Evolutionary conservation across 148 eudicot genomes (phyloP).

Genomic region (Camellia lanceoleosa): DNA sequence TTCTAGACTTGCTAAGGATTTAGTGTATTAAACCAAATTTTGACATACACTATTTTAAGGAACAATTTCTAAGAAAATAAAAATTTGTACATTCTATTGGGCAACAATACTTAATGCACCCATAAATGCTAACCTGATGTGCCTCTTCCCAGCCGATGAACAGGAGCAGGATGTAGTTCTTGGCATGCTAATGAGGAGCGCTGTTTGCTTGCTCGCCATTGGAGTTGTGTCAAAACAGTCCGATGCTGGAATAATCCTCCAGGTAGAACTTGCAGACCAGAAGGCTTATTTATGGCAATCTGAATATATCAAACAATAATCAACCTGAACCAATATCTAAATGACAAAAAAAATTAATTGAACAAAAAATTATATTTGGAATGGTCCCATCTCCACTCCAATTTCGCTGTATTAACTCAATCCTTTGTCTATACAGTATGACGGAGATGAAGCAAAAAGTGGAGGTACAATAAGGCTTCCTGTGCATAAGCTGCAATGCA

Average conservation of each 20-base stretch:
- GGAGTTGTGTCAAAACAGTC: slow-evolving; percentile 85
- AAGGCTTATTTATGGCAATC: slow-evolving; percentile 84
- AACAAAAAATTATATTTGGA: neutral
- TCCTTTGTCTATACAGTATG: neutral
- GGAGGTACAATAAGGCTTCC: neutral
- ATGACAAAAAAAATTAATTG: neutral
- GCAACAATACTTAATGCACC: neutral
- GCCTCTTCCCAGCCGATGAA: slow-evolving; percentile 96
- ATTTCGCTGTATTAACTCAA: neutral
- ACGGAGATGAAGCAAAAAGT: neutral
- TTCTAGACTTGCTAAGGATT: neutral
- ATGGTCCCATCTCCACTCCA: neutral
- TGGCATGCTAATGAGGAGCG: slow-evolving; percentile 32
- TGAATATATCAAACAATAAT: slow-evolving; percentile 21
- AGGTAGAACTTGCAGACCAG: slow-evolving; percentile 87
- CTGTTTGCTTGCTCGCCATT: slow-evolving; percentile 46
- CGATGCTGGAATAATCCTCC: slow-evolving; percentile 98
- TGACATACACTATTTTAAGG: neutral
- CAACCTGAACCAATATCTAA: slow-evolving; percentile 7
- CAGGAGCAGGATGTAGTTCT: slow-evolving; percentile 70
- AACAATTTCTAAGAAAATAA: neutral
- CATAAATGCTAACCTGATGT: slow-evolving; percentile 67
- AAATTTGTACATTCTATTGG: neutral
- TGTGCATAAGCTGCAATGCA: neutral
- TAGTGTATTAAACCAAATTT: neutral